Evolutionary conservation across 768 basidiomycete genomes (phyloP).

Genomic region (Lepiota venenata): DNA sequence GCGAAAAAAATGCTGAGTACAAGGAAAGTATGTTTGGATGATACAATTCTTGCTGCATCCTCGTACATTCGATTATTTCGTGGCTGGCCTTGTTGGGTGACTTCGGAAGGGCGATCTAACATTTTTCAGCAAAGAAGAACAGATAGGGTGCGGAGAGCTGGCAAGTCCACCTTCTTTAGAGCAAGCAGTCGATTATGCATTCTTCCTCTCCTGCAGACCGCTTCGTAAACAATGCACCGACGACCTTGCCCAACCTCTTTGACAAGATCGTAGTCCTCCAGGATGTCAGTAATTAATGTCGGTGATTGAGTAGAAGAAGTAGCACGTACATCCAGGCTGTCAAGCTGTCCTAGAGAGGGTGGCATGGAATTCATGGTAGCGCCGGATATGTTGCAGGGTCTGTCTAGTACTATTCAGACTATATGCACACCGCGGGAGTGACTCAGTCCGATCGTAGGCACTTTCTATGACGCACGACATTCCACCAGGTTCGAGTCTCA

Average conservation of each 20-base stretch:
- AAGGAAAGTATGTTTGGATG: slow-evolving; percentile 49
- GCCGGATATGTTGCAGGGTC: no score
- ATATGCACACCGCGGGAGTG: background rate
- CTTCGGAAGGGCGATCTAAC: background rate
- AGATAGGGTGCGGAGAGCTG: slow-evolving; percentile 36
- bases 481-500: no score
- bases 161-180: slow-evolving; percentile 27
- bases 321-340: background rate
- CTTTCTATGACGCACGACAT: no score
- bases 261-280: slow-evolving; percentile 6
- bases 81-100: slow-evolving; percentile 30
- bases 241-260: slow-evolving; percentile 1
- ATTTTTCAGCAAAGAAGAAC: slow-evolving; percentile 29
- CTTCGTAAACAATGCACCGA: background rate
- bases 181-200: slow-evolving; percentile 5
- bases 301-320: background rate
- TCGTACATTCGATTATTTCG: slow-evolving; percentile 33
- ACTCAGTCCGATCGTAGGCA: no score
- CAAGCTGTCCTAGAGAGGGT: background rate
- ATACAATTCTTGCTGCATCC: slow-evolving; percentile 37
- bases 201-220: slow-evolving; percentile 1
- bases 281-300: background rate
- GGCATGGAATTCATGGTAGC: background rate
- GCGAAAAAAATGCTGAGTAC: slow-evolving; percentile 34
- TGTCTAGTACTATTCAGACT: background rate